Conservation (phyloP, 2,329 filamentous ascomycete genomes). For the Daldinia sp. region DNA sequence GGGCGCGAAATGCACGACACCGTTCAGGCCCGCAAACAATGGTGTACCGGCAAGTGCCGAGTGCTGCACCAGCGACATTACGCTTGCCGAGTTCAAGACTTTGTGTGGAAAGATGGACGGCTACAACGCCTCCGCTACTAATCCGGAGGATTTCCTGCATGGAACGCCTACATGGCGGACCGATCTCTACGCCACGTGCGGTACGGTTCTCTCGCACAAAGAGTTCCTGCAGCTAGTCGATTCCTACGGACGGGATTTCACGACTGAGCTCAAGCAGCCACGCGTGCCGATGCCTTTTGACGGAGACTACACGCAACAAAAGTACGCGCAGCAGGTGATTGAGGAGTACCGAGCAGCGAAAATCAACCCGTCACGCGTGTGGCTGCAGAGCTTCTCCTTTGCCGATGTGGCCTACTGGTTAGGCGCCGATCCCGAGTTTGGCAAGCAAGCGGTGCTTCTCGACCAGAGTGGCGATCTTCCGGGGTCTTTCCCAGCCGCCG, state of each 20-base stretch:
- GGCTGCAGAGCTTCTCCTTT: constrained; percentile 71
- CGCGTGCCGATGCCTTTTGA: constrained; percentile 75
- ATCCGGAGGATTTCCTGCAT: constrained; percentile 62
- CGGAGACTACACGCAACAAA: constrained; percentile 68
- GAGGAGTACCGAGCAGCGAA: constrained; percentile 64
- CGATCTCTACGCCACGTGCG: constrained; percentile 71
- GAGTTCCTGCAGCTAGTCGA: constrained; percentile 70
- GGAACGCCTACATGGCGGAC: constrained; percentile 70
- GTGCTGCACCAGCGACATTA: constrained; percentile 78
- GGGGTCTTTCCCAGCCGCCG: constrained; percentile 60
- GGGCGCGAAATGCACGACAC: constrained; percentile 68
- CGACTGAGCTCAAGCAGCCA: constrained; percentile 72
- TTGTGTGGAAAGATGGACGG: constrained; percentile 78
- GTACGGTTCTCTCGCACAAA: constrained; percentile 66
- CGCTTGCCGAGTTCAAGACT: constrained; percentile 70
- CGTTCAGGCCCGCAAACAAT: constrained; percentile 64
- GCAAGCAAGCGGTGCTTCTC: constrained; percentile 68
- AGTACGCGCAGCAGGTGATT: constrained; percentile 71
- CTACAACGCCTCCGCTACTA: constrained; percentile 65
- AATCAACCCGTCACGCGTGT: constrained; percentile 64
- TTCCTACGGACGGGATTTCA: constrained; percentile 67
- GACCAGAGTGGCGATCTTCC: constrained; percentile 67
- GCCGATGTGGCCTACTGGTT: constrained; percentile 74
- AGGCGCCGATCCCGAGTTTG: constrained; percentile 66
- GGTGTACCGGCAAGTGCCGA: constrained; percentile 64